Evolutionary conservation across 2,329 filamentous ascomycete species (phyloP), one percentile per base, ranked within the genome.

Genomic region (Penicillium sp.): DNA sequence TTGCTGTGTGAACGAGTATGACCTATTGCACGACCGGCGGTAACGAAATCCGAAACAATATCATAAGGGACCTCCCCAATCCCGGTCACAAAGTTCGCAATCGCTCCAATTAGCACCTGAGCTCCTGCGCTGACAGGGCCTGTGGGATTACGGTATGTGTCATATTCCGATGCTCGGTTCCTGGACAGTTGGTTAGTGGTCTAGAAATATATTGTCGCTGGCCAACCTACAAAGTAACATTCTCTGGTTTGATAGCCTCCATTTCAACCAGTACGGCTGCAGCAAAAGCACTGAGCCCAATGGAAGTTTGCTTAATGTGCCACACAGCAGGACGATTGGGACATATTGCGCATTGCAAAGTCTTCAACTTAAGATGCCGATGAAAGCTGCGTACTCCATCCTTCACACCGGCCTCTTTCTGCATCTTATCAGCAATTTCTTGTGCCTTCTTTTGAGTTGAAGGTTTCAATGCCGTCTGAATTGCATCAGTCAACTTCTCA

Each of bases 91-190:
- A 97, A 87, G 39, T 84, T 89, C 27, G 89, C 87, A 47, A 94
- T 80, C n/a, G 93, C 93, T 6, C 89, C 89, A n/a, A 96, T 79
- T 0, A 97, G 76, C 0, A 92, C 90, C 44, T 86, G 85, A 0
- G 91, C 87, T 17, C 86, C 89, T 21, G 90, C 91, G 15, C 89
- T 87, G 25, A 96, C 84, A 0, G 91, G 91, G 63, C 94, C 91
- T 67, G 84, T 86, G 0, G 91, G 91, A 44, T 92, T 89, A 33
- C 89, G 85, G 58, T 91, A 89, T 0, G 89, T 90, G 62, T 89
- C 86, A 72, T 93, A 91, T 70, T 96, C 90, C 58, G 77, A 72
- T 9, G 82, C 67, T 29, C 83, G 81, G 58, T 82, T 82, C 17
- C 80, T 81, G 45, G 2, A 1, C 1, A 17, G 0, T 29, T 25